phyloP scores from a whole-genome alignment of 2,329 filamentous ascomycete species.

The Alternaria gaisen region DNA sequence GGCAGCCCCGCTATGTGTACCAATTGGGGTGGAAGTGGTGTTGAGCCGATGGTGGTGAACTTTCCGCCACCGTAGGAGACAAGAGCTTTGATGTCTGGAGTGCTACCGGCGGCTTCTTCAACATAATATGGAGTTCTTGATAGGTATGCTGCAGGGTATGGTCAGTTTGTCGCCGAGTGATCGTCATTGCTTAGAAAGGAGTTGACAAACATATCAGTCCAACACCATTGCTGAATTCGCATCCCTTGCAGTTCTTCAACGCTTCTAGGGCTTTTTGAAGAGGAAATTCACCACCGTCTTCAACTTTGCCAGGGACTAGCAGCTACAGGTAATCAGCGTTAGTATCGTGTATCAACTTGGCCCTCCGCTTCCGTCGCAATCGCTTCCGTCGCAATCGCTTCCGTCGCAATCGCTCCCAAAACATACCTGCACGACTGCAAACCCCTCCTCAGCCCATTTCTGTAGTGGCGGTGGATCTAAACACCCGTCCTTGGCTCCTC shows the following conservation, averaged over 20 bases:
- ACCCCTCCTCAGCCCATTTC: conserved; percentile 79
- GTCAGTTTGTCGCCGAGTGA: conserved; percentile 2
- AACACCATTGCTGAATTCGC: conserved; percentile 37
- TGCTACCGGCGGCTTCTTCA: conserved; percentile 37
- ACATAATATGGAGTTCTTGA: conserved; percentile 44
- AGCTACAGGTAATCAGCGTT: conserved; percentile 53
- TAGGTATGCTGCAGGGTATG: conserved; percentile 37
- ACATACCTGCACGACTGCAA: conserved; percentile 63
- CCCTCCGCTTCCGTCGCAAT: neutral
- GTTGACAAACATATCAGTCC: conserved; percentile 43
- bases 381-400: fast-evolving
- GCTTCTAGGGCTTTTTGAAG: conserved; percentile 37
- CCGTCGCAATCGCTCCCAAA: neutral
- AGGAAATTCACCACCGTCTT: conserved; percentile 46
- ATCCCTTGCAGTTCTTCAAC: conserved; percentile 34
- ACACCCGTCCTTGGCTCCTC: conserved; percentile 47
- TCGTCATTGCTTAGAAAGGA: neutral
- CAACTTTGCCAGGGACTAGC: conserved; percentile 42
- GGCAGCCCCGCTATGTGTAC: conserved; percentile 38
- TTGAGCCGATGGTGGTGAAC: conserved; percentile 36
- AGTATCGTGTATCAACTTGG: conserved; percentile 51
- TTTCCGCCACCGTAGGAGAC: conserved; percentile 43
- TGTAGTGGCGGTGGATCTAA: conserved; percentile 64
- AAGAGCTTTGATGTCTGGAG: conserved; percentile 41
- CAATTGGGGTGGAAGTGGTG: conserved; percentile 39